A percentile compares a stretch with the other conserved stretches of the same genome.
These are phyloP conservation scores for Trametes gibbosa DNA, from an alignment of 768 basidiomycete genomes.

Conservation along the genomic window DNA sequence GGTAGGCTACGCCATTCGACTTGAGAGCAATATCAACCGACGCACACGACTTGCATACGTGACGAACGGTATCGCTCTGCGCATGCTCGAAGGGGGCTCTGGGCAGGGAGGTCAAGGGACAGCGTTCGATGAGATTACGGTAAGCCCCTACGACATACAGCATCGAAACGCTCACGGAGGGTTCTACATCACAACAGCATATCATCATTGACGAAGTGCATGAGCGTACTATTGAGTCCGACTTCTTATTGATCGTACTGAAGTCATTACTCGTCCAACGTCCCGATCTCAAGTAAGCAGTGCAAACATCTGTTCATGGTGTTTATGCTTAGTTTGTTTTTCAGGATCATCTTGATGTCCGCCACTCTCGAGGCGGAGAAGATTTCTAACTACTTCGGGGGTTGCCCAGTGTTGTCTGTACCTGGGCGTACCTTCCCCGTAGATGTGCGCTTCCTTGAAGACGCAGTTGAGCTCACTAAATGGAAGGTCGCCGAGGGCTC, in stretches of 20 bases:
- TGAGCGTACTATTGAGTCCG: slow-evolving; percentile 95
- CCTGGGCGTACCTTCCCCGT: slow-evolving; percentile 97
- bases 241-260: slow-evolving; percentile 92
- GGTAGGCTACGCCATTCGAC: slow-evolving; percentile 91
- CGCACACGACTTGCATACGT: slow-evolving; percentile 82
- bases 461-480: slow-evolving; percentile 77
- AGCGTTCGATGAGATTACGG: slow-evolving; percentile 94
- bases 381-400: slow-evolving; percentile 85
- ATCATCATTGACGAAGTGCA: slow-evolving; percentile 97
- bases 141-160: slow-evolving; percentile 32
- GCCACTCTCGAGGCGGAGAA: slow-evolving; percentile 93
- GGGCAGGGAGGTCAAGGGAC: slow-evolving; percentile 68
- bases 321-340: not conserved
- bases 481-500: slow-evolving; percentile 82
- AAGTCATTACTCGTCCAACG: slow-evolving; percentile 76
- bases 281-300: slow-evolving; percentile 75
- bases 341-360: slow-evolving; percentile 91
- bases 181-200: slow-evolving; percentile 48
- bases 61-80: slow-evolving; percentile 91
- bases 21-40: slow-evolving; percentile 82
- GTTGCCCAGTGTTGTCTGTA: slow-evolving; percentile 79
- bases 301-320: not conserved
- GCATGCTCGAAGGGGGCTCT: slow-evolving; percentile 91
- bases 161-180: not conserved
- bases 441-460: slow-evolving; percentile 80